Percentiles rank a stretch among this genome's conserved stretches.
Conservation (phyloP, 2,329 filamentous ascomycete species). For the Colletotrichum sp. region DNA sequence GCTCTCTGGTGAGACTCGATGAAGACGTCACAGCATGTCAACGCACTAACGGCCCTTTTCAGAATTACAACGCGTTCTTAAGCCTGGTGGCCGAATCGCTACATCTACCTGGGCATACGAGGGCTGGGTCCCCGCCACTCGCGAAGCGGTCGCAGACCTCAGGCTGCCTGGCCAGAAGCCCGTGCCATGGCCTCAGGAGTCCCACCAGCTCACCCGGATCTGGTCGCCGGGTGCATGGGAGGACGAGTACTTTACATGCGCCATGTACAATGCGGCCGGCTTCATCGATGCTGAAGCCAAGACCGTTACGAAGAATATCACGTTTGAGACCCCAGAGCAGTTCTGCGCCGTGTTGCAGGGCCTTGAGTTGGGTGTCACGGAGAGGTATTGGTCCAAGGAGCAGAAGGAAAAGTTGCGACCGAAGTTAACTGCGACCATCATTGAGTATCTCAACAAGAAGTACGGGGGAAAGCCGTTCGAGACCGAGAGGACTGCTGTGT, state of each 20-base stretch:
- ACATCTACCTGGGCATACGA: neutral
- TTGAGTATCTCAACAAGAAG: neutral
- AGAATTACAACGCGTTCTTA: neutral
- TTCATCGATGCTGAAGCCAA: neutral
- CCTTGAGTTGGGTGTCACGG: neutral
- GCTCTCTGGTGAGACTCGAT: neutral
- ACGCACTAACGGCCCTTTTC: neutral
- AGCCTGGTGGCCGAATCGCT: neutral
- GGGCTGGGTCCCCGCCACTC: neutral
- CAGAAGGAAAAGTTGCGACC: neutral
- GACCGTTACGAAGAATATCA: neutral
- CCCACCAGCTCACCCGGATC: neutral
- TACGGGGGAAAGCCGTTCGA: neutral
- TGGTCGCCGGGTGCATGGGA: constrained; percentile 4
- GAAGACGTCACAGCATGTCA: neutral
- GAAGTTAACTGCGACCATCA: neutral
- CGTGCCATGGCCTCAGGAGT: constrained; percentile 1
- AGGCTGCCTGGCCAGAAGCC: neutral
- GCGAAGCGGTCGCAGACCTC: neutral
- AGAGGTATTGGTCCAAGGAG: neutral
- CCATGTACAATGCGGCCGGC: neutral
- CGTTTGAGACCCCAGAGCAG: neutral
- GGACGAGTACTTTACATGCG: neutral
- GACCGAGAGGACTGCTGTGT: neutral
- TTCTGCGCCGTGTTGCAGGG: neutral